phyloP scores from a whole-genome alignment of 2,329 filamentous ascomycete genomes.

The Aureobasidium zeae region DNA sequence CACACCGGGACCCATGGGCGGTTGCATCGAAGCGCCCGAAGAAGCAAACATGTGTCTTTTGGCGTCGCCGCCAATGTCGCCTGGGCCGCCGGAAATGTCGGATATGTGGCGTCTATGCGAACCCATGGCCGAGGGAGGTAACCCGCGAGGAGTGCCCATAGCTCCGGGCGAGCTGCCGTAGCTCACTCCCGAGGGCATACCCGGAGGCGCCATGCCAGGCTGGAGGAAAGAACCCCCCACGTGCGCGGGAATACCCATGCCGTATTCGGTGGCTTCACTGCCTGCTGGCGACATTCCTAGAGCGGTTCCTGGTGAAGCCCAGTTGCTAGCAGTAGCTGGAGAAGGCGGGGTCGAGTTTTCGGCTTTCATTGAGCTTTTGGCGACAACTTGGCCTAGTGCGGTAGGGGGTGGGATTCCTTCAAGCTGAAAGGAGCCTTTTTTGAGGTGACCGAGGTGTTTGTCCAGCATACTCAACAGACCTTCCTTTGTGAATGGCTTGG shows the following conservation, averaged over 20 bases:
- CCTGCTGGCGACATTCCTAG: slow-evolving; percentile 49
- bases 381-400: slow-evolving; percentile 42
- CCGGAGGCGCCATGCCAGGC: slow-evolving; percentile 16
- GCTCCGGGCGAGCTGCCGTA: slow-evolving; percentile 35
- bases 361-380: slow-evolving; percentile 50
- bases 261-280: slow-evolving; percentile 37
- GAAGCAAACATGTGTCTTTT: slow-evolving; percentile 53
- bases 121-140: slow-evolving; percentile 23
- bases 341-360: slow-evolving; percentile 55
- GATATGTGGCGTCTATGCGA: slow-evolving; percentile 51
- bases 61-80: slow-evolving; percentile 41
- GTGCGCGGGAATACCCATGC: slow-evolving; percentile 31
- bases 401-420: slow-evolving; percentile 39
- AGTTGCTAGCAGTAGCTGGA: slow-evolving; percentile 50
- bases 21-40: slow-evolving; percentile 17
- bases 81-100: slow-evolving; percentile 48
- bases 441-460: slow-evolving; percentile 76
- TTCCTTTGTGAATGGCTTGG: slow-evolving; percentile 88
- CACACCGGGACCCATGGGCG: slow-evolving; percentile 20
- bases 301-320: slow-evolving; percentile 54
- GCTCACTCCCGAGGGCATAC: slow-evolving; percentile 24
- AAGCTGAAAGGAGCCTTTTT: slow-evolving; percentile 43
- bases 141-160: slow-evolving; percentile 27
- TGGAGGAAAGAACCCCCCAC: slow-evolving; percentile 30
- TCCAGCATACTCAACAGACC: slow-evolving; percentile 74